These are phyloP conservation scores for Sordaria brevicollis DNA, from an alignment of 495 filamentous ascomycete genomes.

Conservation along the genomic window DNA sequence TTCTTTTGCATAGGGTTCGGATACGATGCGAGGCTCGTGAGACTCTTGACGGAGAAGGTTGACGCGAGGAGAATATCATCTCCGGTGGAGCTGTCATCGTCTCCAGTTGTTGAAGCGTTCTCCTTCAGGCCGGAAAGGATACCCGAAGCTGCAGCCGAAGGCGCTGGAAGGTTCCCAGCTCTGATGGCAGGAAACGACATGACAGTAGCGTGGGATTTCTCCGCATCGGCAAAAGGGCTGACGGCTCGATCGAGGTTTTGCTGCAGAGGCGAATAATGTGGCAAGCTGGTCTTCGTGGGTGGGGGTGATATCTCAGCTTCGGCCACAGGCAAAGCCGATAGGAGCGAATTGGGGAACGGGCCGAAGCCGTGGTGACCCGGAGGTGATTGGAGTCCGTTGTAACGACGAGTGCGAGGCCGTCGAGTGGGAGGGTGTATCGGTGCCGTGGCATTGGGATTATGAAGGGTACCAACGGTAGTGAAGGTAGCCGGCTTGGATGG, in stretches of 20 bases:
- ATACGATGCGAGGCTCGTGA: constrained; percentile 36
- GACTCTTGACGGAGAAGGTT: constrained; percentile 26
- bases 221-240: constrained; percentile 16
- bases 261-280: constrained; percentile 35
- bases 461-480: constrained; percentile 38
- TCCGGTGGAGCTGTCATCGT: constrained; percentile 8
- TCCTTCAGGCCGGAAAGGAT: not conserved
- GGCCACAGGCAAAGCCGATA: constrained; percentile 15
- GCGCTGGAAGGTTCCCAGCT: constrained; percentile 15
- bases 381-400: constrained; percentile 11
- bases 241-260: constrained; percentile 38
- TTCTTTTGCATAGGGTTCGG: constrained; percentile 35
- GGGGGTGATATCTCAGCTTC: constrained; percentile 9
- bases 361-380: constrained; percentile 3
- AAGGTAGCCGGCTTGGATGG: constrained; percentile 19
- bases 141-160: not conserved
- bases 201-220: not conserved
- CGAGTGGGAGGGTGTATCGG: constrained; percentile 35
- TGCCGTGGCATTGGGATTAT: constrained; percentile 25
- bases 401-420: constrained; percentile 27
- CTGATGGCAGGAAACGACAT: constrained; percentile 15
- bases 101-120: constrained; percentile 3
- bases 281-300: constrained; percentile 7
- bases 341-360: constrained; percentile 6
- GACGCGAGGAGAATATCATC: constrained; percentile 1